Percentiles rank a stretch among this genome's conserved stretches.
Evolutionary conservation across 352 stramenopile species (phyloP).

Genomic region (Sclerospora graminicola): DNA sequence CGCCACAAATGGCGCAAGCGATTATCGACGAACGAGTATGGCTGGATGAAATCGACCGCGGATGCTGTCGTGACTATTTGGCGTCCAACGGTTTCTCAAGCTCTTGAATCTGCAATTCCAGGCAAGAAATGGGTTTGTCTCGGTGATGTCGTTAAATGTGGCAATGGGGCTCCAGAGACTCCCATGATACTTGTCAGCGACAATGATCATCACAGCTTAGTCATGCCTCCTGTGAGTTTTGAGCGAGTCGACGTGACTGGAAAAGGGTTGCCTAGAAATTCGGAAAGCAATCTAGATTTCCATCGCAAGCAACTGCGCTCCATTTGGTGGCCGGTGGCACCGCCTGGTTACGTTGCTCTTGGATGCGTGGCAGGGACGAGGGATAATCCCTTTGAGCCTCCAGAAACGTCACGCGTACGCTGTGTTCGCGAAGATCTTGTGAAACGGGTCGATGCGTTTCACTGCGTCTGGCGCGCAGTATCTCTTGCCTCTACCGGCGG

Average conservation of each 20-base stretch:
- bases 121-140: slow-evolving; percentile 53
- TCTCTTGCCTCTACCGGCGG: slow-evolving; percentile 22
- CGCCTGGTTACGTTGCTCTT: slow-evolving; percentile 62
- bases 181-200: slow-evolving; percentile 59
- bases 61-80: slow-evolving; percentile 67
- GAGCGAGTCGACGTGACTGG: slow-evolving; percentile 76
- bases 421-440: slow-evolving; percentile 78
- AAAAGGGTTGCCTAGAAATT: slow-evolving; percentile 72
- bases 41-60: slow-evolving; percentile 32
- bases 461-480: slow-evolving; percentile 46
- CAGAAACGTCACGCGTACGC: slow-evolving; percentile 32
- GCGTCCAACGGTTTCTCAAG: slow-evolving; percentile 38
- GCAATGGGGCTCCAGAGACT: slow-evolving; percentile 40
- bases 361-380: slow-evolving; percentile 74
- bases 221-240: slow-evolving; percentile 60
- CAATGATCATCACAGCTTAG: slow-evolving; percentile 26
- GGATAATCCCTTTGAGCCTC: slow-evolving; percentile 66
- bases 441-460: slow-evolving; percentile 43
- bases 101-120: slow-evolving; percentile 20
- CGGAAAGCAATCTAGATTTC: slow-evolving; percentile 57
- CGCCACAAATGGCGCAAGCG: slow-evolving; percentile 77
- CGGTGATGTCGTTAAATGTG: slow-evolving; percentile 57
- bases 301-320: slow-evolving; percentile 78
- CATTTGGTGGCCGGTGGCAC: slow-evolving; percentile 76
- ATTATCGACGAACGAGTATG: slow-evolving; percentile 11